Conservation (phyloP, 2,329 filamentous ascomycete genomes). For the Mollisiaceae sp. region DNA sequence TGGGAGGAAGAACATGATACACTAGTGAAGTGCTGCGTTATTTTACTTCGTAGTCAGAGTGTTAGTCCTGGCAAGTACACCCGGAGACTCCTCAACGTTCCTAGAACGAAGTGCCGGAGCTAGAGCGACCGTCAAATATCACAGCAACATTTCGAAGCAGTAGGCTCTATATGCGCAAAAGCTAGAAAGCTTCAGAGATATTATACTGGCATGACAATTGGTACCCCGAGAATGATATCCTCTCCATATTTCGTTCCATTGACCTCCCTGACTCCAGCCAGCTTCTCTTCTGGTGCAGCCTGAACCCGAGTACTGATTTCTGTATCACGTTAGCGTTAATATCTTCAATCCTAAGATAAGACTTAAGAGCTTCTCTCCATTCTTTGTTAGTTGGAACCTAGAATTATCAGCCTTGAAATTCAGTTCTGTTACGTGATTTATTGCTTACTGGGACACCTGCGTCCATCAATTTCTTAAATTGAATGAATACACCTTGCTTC, state of each 20-base stretch:
- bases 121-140: too few species aligned
- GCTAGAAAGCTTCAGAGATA: neutral
- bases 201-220: constrained; percentile 27
- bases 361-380: constrained; percentile 49
- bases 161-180: too few species aligned
- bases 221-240: constrained; percentile 30
- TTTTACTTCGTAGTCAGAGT: too few species aligned
- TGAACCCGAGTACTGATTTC: constrained; percentile 29
- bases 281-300: constrained; percentile 27
- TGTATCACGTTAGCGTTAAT: constrained; percentile 15
- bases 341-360: neutral
- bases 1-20: too few species aligned
- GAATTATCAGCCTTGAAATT: neutral
- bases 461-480: constrained; percentile 50
- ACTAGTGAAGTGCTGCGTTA: too few species aligned
- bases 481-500: constrained; percentile 51
- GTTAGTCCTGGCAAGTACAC: too few species aligned
- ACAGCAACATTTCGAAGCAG: neutral
- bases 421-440: neutral
- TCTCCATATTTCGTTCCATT: constrained; percentile 30
- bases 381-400: constrained; percentile 37
- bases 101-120: too few species aligned
- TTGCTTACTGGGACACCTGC: constrained; percentile 43
- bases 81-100: too few species aligned
- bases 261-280: constrained; percentile 29